A percentile compares a stretch with the other conserved stretches of the same genome.
These are phyloP conservation scores for Silene latifolia DNA, from an alignment of 148 eudicot species.

Conservation along the genomic window DNA sequence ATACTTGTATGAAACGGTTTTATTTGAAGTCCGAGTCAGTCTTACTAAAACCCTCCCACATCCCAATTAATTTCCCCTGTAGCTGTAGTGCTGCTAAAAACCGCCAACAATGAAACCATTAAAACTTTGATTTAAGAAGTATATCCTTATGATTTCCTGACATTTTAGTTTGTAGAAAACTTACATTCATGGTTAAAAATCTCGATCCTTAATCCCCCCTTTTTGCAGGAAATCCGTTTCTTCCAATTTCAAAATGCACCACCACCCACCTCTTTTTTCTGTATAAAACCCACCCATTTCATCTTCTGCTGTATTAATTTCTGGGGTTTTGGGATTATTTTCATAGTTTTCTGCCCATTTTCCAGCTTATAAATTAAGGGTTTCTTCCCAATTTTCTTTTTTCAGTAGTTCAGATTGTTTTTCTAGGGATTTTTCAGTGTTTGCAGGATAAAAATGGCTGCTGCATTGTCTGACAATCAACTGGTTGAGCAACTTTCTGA, in stretches of 20 bases:
- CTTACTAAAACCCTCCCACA: conserved; percentile 5
- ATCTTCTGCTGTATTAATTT: not conserved
- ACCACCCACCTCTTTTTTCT: not conserved
- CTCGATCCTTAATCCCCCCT: not conserved
- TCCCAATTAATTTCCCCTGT: not conserved
- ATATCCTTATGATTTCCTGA: not conserved
- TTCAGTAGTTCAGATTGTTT: not conserved
- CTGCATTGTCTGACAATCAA: conserved; percentile 12
- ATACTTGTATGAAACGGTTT: too few species aligned
- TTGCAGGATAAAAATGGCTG: conserved; percentile 9
- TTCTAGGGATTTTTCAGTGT: not conserved
- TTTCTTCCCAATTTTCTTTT: not conserved
- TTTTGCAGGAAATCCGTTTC: not conserved
- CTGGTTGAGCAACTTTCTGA: conserved; percentile 30
- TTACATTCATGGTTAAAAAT: not conserved
- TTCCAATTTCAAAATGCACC: not conserved
- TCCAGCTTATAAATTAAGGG: not conserved
- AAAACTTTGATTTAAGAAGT: not conserved
- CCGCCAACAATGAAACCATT: not conserved
- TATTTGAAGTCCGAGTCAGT: too few species aligned
- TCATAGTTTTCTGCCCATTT: not conserved
- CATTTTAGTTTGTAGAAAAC: not conserved
- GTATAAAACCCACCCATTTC: not conserved
- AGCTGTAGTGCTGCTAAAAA: not conserved
- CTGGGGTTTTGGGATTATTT: not conserved